Evolutionary conservation across 441 rosid species (phyloP).

Genomic region (Mallotus repandus): DNA sequence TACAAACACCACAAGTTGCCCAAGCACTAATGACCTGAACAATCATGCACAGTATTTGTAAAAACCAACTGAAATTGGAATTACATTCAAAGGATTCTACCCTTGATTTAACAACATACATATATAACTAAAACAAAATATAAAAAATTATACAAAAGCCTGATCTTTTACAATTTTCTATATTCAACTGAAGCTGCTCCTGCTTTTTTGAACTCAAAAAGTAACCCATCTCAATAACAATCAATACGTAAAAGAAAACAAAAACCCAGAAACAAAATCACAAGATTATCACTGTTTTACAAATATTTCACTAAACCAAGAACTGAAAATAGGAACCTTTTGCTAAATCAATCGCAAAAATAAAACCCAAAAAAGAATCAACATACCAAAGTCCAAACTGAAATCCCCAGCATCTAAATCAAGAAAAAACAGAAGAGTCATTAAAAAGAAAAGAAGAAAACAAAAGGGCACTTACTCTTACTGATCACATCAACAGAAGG

Average conservation of each 20-base stretch:
- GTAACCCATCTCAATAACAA: background rate
- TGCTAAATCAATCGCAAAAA: conserved; percentile 5
- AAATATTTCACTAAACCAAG: background rate
- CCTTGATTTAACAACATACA: background rate
- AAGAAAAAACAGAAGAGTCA: background rate
- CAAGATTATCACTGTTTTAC: background rate
- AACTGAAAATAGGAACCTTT: background rate
- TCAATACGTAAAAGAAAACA: background rate
- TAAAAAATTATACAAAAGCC: background rate
- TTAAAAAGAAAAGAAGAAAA: background rate
- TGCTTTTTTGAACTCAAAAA: background rate
- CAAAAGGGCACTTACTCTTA: conserved; percentile 36
- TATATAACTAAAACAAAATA: background rate
- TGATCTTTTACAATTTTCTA: background rate
- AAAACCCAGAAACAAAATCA: background rate
- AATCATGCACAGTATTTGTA: background rate
- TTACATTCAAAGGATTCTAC: background rate
- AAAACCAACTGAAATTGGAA: background rate
- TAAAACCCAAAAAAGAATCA: background rate
- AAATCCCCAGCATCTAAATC: background rate
- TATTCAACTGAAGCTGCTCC: background rate
- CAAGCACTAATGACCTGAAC: background rate
- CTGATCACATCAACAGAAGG: conserved; percentile 43
- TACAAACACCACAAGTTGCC: background rate
- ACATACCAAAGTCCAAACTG: background rate